Percentiles rank a stretch among this genome's conserved stretches.
Evolutionary conservation across 208 protist species (phyloP).

Genomic region (Crithidia acanthocephali): DNA sequence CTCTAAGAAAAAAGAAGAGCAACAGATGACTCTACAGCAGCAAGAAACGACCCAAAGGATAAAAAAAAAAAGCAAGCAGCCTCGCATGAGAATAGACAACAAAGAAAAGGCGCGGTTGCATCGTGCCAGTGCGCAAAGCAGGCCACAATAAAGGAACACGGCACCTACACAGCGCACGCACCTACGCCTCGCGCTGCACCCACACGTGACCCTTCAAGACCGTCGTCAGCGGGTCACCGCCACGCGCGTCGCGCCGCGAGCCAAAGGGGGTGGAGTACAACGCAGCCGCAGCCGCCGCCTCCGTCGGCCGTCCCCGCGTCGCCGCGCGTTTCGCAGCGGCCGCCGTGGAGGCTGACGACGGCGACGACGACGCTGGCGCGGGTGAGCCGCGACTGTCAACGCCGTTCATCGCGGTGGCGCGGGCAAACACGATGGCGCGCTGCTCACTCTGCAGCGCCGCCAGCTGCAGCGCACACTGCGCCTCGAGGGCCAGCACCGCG

Average conservation of each 20-base stretch:
- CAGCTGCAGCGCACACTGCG: constrained; percentile 23
- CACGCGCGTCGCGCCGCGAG: background rate
- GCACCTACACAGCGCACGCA: background rate
- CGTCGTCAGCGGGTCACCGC: background rate
- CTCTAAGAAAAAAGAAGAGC: no score
- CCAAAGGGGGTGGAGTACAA: no score
- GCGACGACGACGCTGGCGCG: background rate
- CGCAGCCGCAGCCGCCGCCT: background rate
- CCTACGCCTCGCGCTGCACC: background rate
- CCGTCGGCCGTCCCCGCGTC: background rate
- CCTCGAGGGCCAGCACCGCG: constrained; percentile 21
- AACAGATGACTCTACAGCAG: no score
- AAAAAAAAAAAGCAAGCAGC: no score
- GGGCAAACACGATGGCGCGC: background rate
- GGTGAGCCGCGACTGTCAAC: no score
- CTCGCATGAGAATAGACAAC: no score
- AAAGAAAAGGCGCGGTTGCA: no score
- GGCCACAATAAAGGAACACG: background rate
- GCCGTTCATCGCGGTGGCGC: background rate
- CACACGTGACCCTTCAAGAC: constrained; percentile 3
- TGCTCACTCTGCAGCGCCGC: constrained; percentile 2
- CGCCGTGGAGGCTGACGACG: background rate
- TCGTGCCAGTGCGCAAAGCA: no score
- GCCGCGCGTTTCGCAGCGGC: background rate
- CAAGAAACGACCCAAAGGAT: no score